Conservation (phyloP, 306 rosid species). For the Hippophae tibetana region DNA sequence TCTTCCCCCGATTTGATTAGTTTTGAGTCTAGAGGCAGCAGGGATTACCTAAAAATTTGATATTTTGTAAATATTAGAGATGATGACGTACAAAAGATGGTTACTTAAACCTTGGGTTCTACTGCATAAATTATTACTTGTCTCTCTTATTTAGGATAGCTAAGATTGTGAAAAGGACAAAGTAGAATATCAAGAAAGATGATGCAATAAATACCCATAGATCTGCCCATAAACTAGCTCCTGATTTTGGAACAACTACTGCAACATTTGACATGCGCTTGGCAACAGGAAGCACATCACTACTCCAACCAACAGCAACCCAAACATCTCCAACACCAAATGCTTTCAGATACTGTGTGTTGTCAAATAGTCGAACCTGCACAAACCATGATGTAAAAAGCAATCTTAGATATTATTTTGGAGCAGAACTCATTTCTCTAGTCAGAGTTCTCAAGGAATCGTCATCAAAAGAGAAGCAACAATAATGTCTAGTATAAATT, state of each 20-base stretch:
- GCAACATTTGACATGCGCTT: constrained; percentile 78
- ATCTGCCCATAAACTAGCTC: constrained; percentile 90
- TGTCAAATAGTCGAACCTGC: constrained; percentile 78
- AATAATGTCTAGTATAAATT: too few species aligned
- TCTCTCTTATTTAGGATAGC: not conserved
- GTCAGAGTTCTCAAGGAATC: not conserved
- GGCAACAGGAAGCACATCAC: constrained; percentile 77
- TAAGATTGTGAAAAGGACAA: not conserved
- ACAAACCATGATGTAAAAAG: constrained; percentile 12
- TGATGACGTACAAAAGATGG: too few species aligned
- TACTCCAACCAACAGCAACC: constrained; percentile 98
- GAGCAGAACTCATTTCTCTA: not conserved
- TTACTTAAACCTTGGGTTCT: too few species aligned
- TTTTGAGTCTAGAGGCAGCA: constrained; percentile 50
- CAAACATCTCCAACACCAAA: constrained; percentile 85
- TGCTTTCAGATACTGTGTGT: constrained; percentile 69
- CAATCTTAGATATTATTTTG: not conserved
- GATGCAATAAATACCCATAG: constrained; percentile 56
- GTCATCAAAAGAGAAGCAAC: too few species aligned
- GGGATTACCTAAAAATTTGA: constrained; percentile 58
- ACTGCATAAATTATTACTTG: too few species aligned
- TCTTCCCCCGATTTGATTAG: constrained; percentile 61
- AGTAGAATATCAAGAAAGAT: constrained; percentile 10
- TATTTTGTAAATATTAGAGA: too few species aligned
- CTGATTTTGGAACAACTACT: constrained; percentile 80